Evolutionary conservation across 2,329 filamentous ascomycete species (phyloP), one percentile per base, ranked within the genome.

Genomic region (Botrytis deweyae): DNA sequence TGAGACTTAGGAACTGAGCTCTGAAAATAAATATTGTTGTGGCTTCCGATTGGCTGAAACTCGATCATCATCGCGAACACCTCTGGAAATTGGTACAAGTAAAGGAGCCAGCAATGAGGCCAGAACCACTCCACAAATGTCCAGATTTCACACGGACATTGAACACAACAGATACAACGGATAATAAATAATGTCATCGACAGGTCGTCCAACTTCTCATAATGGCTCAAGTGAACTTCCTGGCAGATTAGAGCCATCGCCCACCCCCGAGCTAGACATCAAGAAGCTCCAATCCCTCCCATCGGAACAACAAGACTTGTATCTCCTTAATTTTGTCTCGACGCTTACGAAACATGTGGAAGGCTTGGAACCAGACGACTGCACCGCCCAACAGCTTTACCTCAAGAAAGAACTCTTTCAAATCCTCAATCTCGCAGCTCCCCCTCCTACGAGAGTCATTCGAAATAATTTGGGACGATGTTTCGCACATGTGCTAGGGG

Each of bases 351-450:
- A 92, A 78, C 93, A 98, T 86, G 92, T 97, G 63, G 87, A 90
- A 72, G 85, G 85, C 25, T 88, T 98, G 65, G 88, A 90, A 71
- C 87, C 90, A 75, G 93, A 97, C 78, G 92, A 93, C 81, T 92
- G 95, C 78, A 95, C 93, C 36, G 89, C 93, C 20, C 93, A 98
- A 84, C 96, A 99, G 83, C 90, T 94, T 79, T 93, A 93, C 81
- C 87, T 99, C 79, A 98, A 98, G 84, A 95, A 93, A 82, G 94
- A 98, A 86, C 88, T 98, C 77, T 93, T 98, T 83, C 94, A 97
- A 84, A 92, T 99, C 81, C 88, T 99, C 82, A 94, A 91, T 80
- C 89, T 99, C 58, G 82, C 90, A 67, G 88, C 93, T 59, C 95
- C 95, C 73, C 88, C 92, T 66, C 94, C 95, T 55, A 95, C 94